A percentile compares a stretch with the other conserved stretches of the same genome.
Evolutionary conservation across 352 stramenopile genomes (phyloP).

Genomic region (Phytopythium aichiense): DNA sequence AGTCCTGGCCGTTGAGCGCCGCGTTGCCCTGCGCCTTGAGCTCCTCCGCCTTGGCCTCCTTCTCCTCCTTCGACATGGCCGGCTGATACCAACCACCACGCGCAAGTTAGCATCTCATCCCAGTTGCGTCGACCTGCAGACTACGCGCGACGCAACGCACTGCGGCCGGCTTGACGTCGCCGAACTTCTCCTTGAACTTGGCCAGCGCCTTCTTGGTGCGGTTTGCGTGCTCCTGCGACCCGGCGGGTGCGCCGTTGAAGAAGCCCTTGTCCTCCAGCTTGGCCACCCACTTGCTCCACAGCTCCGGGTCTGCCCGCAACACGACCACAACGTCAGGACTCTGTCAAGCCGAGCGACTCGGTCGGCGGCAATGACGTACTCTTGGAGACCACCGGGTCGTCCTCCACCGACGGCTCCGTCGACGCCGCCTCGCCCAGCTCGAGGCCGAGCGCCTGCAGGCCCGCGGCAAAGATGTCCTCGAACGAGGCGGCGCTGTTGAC

Average conservation of each 20-base stretch:
- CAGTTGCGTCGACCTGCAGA: not conserved
- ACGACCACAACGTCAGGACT: not conserved
- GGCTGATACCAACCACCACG: slow-evolving; percentile 11
- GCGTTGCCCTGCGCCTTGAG: slow-evolving; percentile 71
- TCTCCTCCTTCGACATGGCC: slow-evolving; percentile 59
- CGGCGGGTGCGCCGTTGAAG: slow-evolving; percentile 56
- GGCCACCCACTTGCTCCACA: slow-evolving; percentile 86
- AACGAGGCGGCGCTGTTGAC: slow-evolving; percentile 43
- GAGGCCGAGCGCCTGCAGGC: slow-evolving; percentile 56
- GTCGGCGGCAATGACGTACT: slow-evolving; percentile 24
- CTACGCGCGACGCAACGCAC: slow-evolving; percentile 13
- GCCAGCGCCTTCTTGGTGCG: slow-evolving; percentile 68
- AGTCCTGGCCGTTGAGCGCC: slow-evolving; percentile 62
- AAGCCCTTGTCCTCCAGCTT: slow-evolving; percentile 87
- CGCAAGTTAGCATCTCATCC: not conserved
- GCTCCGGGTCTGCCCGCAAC: slow-evolving; percentile 48
- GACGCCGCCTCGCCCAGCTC: slow-evolving; percentile 27
- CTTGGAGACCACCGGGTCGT: slow-evolving; percentile 73
- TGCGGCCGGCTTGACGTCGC: slow-evolving; percentile 49
- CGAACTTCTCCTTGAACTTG: slow-evolving; percentile 88
- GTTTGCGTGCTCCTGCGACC: slow-evolving; percentile 55
- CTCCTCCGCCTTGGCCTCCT: slow-evolving; percentile 71
- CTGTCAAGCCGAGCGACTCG: not conserved
- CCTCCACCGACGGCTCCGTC: slow-evolving; percentile 28
- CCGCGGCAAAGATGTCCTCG: slow-evolving; percentile 67